These are phyloP conservation scores for Hymenoscyphus occultus DNA, from an alignment of 2,329 filamentous ascomycete genomes.

Conservation along the genomic window DNA sequence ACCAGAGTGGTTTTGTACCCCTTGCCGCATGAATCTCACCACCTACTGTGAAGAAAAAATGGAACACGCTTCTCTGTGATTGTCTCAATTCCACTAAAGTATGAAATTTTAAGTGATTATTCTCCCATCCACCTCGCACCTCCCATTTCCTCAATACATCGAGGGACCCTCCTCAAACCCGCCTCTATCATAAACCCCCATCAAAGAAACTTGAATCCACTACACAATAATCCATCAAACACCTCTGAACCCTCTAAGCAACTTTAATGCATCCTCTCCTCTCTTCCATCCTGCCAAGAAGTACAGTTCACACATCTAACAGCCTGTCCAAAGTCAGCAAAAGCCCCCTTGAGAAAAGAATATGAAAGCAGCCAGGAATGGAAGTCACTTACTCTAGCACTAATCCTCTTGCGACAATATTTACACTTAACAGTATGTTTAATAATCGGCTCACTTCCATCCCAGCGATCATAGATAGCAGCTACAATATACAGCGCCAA, in stretches of 20 bases:
- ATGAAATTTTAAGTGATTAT: too few species aligned
- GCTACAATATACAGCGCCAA: conserved; percentile 63
- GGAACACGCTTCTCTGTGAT: too few species aligned
- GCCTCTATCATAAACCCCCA: too few species aligned
- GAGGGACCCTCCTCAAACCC: too few species aligned
- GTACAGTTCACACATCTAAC: conserved; percentile 54
- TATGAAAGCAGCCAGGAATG: neutral
- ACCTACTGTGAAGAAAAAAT: too few species aligned
- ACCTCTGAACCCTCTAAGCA: neutral
- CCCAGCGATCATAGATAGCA: conserved; percentile 54
- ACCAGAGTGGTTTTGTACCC: too few species aligned
- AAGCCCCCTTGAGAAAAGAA: neutral
- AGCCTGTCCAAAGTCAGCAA: conserved; percentile 35
- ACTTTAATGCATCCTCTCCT: conserved; percentile 37
- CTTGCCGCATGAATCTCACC: too few species aligned
- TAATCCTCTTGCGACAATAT: conserved; percentile 63
- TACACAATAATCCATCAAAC: neutral
- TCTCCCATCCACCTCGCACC: too few species aligned
- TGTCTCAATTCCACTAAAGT: too few species aligned
- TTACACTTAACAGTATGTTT: conserved; percentile 67
- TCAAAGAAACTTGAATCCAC: neutral
- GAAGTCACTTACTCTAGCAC: conserved; percentile 51
- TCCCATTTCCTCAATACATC: too few species aligned
- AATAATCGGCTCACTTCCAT: conserved; percentile 62
- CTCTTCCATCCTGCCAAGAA: conserved; percentile 55